phyloP scores from a whole-genome alignment of 768 basidiomycete genomes.

The Tephrocybe sp. region DNA sequence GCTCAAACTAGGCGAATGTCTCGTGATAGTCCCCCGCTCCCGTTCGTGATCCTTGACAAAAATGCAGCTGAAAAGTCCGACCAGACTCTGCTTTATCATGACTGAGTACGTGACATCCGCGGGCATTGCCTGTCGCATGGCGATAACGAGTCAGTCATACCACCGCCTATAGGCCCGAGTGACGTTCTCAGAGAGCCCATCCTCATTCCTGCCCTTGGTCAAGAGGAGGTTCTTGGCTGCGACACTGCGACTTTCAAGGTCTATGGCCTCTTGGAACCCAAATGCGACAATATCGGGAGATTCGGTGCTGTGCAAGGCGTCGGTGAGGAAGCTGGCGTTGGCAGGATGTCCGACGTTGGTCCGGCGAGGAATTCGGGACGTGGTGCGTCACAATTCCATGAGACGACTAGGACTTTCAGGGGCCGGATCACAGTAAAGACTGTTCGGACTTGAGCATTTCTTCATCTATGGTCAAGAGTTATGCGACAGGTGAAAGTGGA shows the following conservation, averaged over 20 bases:
- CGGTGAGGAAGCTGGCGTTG: too few species aligned
- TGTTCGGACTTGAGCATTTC: conserved; percentile 73
- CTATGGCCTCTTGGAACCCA: conserved; percentile 95
- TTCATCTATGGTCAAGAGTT: conserved; percentile 46
- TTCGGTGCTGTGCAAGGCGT: too few species aligned
- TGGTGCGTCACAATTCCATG: conserved; percentile 89
- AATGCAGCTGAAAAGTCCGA: too few species aligned
- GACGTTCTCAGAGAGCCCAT: conserved; percentile 57
- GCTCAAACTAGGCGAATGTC: too few species aligned
- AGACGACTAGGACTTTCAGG: too few species aligned
- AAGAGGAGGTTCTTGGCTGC: conserved; percentile 88
- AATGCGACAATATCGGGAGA: too few species aligned
- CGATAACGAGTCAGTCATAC: conserved; percentile 75
- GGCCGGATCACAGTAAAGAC: conserved; percentile 79
- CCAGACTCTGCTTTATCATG: too few species aligned
- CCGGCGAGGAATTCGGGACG: conserved; percentile 72
- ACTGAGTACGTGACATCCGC: conserved; percentile 74
- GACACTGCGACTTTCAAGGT: conserved; percentile 90
- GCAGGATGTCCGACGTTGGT: conserved; percentile 74
- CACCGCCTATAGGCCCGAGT: conserved; percentile 89
- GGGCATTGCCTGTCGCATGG: conserved; percentile 74
- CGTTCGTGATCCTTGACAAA: conserved; percentile 74
- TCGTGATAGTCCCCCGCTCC: conserved; percentile 38
- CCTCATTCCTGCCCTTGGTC: conserved; percentile 57
- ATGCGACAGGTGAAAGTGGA: background rate